These are phyloP conservation scores for Solanum boliviense DNA, from an alignment of 257 asterid genomes.

Conservation along the genomic window DNA sequence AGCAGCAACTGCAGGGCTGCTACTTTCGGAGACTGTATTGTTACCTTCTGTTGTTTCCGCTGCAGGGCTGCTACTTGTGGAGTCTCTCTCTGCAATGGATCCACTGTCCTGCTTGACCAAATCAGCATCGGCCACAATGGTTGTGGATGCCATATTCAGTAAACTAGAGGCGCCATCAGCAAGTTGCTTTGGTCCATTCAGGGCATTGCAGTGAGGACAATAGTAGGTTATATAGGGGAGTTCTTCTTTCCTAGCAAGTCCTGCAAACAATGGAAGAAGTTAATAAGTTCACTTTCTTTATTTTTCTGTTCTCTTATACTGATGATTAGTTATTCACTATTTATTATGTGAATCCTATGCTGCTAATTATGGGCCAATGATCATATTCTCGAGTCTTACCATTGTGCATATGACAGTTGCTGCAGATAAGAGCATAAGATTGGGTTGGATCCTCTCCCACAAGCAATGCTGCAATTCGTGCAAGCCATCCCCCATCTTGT, in stretches of 20 bases:
- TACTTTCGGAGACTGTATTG: not conserved
- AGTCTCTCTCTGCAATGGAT: not conserved
- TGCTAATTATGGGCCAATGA: not conserved
- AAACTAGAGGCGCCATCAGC: slow-evolving; percentile 27
- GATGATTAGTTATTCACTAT: not conserved
- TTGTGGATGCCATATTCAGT: slow-evolving; percentile 17
- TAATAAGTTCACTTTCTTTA: not conserved
- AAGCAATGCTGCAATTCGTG: slow-evolving; percentile 73
- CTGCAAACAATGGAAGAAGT: slow-evolving; percentile 24
- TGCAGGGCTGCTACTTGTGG: not conserved
- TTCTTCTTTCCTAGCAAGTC: slow-evolving; percentile 88
- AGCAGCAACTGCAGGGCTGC: slow-evolving; percentile 3
- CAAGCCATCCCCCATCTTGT: slow-evolving; percentile 60
- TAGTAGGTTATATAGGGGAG: slow-evolving; percentile 64
- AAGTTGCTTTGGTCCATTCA: slow-evolving; percentile 47
- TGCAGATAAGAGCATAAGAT: slow-evolving; percentile 71
- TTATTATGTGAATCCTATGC: not conserved
- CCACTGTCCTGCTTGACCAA: slow-evolving; percentile 4
- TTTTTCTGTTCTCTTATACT: not conserved
- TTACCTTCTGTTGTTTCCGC: not conserved
- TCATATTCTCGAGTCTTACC: slow-evolving; percentile 24
- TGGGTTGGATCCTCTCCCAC: slow-evolving; percentile 83
- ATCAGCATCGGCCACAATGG: slow-evolving; percentile 10
- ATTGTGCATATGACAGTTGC: slow-evolving; percentile 73
- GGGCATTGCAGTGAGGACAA: slow-evolving; percentile 81